Conservation (phyloP, 768 basidiomycete species). For the Russula vinacea region DNA sequence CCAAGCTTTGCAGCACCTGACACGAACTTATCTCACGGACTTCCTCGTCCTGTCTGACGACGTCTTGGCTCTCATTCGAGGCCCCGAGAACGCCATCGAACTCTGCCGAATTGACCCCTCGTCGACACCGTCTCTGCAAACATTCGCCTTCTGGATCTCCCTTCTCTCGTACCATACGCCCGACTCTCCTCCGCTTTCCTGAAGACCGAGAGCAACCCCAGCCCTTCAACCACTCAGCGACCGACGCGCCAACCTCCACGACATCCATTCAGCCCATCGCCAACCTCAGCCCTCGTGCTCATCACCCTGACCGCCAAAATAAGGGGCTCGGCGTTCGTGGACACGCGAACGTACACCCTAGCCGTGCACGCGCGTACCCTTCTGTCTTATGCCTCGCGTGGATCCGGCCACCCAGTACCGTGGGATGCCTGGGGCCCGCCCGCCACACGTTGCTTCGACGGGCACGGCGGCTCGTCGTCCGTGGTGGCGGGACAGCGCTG, state of each 20-base stretch:
- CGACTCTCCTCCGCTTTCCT: neutral
- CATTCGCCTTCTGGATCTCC: conserved; percentile 1
- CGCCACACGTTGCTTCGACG: conserved; percentile 7
- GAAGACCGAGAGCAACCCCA: conserved; percentile 5
- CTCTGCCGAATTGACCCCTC: neutral
- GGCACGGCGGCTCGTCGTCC: neutral
- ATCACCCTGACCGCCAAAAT: neutral
- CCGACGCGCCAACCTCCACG: neutral
- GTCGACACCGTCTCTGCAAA: neutral
- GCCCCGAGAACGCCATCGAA: conserved; percentile 9
- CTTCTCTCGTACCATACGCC: conserved; percentile 2
- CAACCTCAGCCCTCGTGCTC: neutral
- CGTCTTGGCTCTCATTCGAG: conserved; percentile 8
- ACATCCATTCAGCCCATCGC: neutral
- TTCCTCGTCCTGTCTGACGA: conserved; percentile 8
- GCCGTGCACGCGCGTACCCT: conserved; percentile 10
- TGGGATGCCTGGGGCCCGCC: conserved; percentile 11
- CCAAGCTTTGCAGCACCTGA: neutral
- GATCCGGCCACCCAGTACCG: neutral
- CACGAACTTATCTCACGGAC: conserved; percentile 10
- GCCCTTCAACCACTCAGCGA: neutral
- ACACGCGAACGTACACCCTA: neutral
- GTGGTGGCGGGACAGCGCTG: conserved; percentile 4
- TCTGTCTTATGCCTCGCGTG: conserved; percentile 1
- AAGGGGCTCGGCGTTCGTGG: neutral